These are phyloP conservation scores for Penicillium palitans DNA, from an alignment of 2,329 filamentous ascomycete genomes.

Conservation along the genomic window DNA sequence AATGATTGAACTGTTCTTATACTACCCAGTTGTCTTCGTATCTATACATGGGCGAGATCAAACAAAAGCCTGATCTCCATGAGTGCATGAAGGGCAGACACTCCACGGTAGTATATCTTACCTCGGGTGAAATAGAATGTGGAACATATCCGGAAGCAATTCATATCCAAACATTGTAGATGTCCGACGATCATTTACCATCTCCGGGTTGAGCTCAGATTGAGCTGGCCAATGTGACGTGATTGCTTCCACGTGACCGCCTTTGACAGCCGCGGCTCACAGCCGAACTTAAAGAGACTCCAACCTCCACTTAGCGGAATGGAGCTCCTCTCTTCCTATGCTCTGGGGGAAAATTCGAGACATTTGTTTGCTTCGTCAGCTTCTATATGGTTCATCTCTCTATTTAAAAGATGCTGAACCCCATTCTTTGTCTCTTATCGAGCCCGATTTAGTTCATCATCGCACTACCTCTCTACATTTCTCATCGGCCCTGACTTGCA, in stretches of 20 bases:
- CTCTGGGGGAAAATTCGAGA: neutral
- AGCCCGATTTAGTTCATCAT: slow-evolving; percentile 2
- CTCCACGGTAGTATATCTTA: no score
- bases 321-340: slow-evolving; percentile 1
- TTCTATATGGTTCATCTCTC: neutral
- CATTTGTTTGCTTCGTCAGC: neutral
- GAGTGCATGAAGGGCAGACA: neutral
- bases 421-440: neutral
- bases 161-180: neutral
- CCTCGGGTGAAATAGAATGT: neutral
- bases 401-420: slow-evolving; percentile 8
- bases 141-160: neutral
- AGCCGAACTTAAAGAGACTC: slow-evolving; percentile 19
- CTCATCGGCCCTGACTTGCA: neutral
- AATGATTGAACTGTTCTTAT: neutral
- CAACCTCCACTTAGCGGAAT: slow-evolving; percentile 2
- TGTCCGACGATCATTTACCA: neutral
- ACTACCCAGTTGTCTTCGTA: neutral
- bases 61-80: neutral
- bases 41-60: neutral
- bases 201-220: neutral
- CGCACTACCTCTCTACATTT: neutral
- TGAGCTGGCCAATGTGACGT: slow-evolving; percentile 5
- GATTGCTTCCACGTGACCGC: slow-evolving; percentile 6
- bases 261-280: slow-evolving; percentile 23